phyloP scores from a whole-genome alignment of 805 yeast genomes.

The Lipomyces japonicus region DNA sequence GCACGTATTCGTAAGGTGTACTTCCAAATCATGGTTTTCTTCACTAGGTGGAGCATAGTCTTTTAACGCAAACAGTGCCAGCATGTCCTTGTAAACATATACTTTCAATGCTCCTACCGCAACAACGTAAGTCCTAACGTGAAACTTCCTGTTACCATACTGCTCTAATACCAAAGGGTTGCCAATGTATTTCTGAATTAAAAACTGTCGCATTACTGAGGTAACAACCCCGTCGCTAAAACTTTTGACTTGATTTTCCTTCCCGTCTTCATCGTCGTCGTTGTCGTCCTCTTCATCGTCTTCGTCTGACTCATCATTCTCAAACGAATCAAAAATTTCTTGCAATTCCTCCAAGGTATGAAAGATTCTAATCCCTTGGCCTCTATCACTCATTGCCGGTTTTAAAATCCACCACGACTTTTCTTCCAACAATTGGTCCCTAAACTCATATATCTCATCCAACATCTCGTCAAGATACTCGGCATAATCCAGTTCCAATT shows the following conservation, averaged over 20 bases:
- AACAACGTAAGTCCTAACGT: conserved; percentile 78
- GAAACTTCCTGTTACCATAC: conserved; percentile 74
- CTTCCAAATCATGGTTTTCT: conserved; percentile 48
- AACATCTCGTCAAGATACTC: conserved; percentile 91
- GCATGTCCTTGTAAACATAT: conserved; percentile 72
- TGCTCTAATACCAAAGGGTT: conserved; percentile 62
- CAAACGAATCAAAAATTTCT: conserved; percentile 77
- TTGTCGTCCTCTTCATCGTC: conserved; percentile 51
- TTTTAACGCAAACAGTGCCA: conserved; percentile 72
- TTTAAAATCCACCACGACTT: conserved; percentile 69
- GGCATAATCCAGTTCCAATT: conserved; percentile 88
- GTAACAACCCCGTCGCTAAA: conserved; percentile 75
- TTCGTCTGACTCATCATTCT: conserved; percentile 63
- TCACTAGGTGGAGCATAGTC: conserved; percentile 43
- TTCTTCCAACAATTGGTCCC: conserved; percentile 70
- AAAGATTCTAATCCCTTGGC: conserved; percentile 89
- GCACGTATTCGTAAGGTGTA: conserved; percentile 94
- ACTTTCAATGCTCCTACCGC: conserved; percentile 72
- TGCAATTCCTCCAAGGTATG: conserved; percentile 75
- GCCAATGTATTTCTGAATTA: conserved; percentile 75
- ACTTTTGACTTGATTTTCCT: conserved; percentile 31
- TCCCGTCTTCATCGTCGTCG: conserved; percentile 34
- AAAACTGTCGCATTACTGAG: conserved; percentile 84
- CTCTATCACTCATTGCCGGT: conserved; percentile 96
- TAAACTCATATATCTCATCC: conserved; percentile 85